A percentile compares a stretch with the other conserved stretches of the same genome.
Conservation (phyloP, 192 early-diverging fungal species). For the Coemansia sp. region DNA sequence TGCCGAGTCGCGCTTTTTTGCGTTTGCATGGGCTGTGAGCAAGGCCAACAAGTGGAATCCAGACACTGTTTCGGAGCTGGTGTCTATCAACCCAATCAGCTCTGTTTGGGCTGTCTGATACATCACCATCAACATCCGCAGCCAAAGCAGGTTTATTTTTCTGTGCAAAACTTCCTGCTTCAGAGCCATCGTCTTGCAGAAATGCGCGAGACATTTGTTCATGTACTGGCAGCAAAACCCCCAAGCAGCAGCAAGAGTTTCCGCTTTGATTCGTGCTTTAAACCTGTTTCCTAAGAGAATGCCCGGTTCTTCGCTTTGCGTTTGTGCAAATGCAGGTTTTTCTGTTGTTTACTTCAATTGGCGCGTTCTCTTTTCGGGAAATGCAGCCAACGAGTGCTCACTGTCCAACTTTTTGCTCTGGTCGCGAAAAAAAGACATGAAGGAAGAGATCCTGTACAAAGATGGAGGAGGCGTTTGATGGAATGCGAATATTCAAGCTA, state of each 20-base stretch:
- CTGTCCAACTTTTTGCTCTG: background rate
- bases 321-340: background rate
- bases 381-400: background rate
- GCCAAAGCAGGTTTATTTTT: background rate
- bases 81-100: slow-evolving; percentile 58
- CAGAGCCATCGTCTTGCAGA: background rate
- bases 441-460: background rate
- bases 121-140: too few relatives aligned
- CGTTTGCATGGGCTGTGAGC: slow-evolving; percentile 58
- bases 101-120: slow-evolving; percentile 51
- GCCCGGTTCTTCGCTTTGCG: background rate
- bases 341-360: background rate
- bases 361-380: background rate
- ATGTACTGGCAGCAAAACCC: background rate
- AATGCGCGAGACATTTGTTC: background rate
- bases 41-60: slow-evolving; percentile 52
- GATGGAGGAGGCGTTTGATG: background rate
- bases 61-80: slow-evolving; percentile 46
- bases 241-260: too few relatives aligned
- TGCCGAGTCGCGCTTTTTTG: slow-evolving; percentile 58
- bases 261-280: background rate
- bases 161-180: background rate
- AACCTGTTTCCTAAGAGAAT: background rate
- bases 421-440: background rate
- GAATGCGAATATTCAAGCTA: background rate